These are phyloP conservation scores for Elongisporangium prolatum DNA, from an alignment of 352 stramenopile species.

Conservation along the genomic window DNA sequence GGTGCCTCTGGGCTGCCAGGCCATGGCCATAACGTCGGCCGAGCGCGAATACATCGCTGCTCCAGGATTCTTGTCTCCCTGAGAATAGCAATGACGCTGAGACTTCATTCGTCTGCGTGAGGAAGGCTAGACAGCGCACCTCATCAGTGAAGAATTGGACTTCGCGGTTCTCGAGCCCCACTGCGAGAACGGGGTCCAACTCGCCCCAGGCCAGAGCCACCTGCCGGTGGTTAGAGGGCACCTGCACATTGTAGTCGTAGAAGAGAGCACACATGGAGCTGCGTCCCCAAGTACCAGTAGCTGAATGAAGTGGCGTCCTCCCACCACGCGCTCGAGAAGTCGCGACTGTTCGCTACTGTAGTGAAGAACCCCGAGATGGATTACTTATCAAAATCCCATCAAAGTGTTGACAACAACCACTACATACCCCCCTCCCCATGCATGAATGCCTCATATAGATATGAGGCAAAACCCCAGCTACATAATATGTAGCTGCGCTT, in stretches of 20 bases:
- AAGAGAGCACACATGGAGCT: constrained; percentile 40
- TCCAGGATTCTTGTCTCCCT: constrained; percentile 66
- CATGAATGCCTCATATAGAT: too few relatives aligned
- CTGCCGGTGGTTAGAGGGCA: constrained; percentile 59
- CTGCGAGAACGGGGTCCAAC: constrained; percentile 73
- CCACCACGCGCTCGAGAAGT: background rate
- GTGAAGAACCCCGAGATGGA: background rate
- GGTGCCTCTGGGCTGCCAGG: constrained; percentile 80
- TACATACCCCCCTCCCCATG: too few relatives aligned
- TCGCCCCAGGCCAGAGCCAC: constrained; percentile 82
- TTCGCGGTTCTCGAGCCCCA: constrained; percentile 77
- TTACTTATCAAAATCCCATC: background rate
- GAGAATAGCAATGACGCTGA: constrained; percentile 2
- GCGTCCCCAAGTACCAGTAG: background rate
- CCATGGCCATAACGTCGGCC: constrained; percentile 74
- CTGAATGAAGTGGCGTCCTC: background rate
- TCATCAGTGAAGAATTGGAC: constrained; percentile 91
- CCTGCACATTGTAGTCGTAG: constrained; percentile 78
- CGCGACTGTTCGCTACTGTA: background rate
- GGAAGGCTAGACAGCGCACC: constrained; percentile 17
- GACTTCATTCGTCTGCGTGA: background rate
- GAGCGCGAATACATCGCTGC: constrained; percentile 48
- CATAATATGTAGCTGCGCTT: too few relatives aligned
- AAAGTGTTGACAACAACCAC: too few relatives aligned
- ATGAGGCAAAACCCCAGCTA: too few relatives aligned